Conservation (phyloP, 495 filamentous ascomycete species). For the Aspergillus conjunctus region DNA sequence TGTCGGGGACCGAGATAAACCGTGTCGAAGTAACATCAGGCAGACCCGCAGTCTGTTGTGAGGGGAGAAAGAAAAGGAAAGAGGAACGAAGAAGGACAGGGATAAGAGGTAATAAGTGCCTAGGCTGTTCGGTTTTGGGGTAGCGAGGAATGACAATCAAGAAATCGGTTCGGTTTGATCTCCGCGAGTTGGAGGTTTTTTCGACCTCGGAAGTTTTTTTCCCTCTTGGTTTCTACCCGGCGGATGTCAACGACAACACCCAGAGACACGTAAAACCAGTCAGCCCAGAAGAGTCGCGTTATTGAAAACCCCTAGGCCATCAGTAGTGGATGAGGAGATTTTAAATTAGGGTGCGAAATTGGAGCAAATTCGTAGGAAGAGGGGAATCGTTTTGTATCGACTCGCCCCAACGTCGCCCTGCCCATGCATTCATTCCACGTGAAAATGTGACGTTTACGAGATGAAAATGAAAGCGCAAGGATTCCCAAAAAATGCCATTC, state of each 20-base stretch:
- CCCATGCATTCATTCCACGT: no score
- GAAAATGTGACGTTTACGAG: no score
- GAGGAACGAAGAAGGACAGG: slow-evolving; percentile 25
- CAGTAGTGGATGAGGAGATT: no score
- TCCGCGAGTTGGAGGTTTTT: slow-evolving; percentile 21
- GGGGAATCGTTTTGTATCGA: no score
- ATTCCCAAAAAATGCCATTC: slow-evolving; percentile 10
- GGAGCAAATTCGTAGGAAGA: no score
- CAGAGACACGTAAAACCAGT: background rate
- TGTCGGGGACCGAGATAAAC: slow-evolving; percentile 45
- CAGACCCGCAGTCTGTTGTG: slow-evolving; percentile 25
- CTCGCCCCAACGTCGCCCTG: no score
- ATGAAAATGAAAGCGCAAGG: background rate
- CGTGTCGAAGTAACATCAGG: slow-evolving; percentile 57
- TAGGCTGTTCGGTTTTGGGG: slow-evolving; percentile 14
- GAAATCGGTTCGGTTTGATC: slow-evolving; percentile 27
- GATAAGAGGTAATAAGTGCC: slow-evolving; percentile 14
- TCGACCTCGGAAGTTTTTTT: slow-evolving; percentile 22
- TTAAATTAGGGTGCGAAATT: no score
- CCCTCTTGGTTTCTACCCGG: slow-evolving; percentile 8
- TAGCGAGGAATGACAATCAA: slow-evolving; percentile 9
- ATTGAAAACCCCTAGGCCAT: no score
- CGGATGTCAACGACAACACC: background rate
- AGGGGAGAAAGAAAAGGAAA: slow-evolving; percentile 24
- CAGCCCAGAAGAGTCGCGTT: background rate